Percentiles rank a stretch among this genome's conserved stretches.
Conservation (phyloP, 192 early-diverging fungal genomes). For the Backusella liffmaniae region DNA sequence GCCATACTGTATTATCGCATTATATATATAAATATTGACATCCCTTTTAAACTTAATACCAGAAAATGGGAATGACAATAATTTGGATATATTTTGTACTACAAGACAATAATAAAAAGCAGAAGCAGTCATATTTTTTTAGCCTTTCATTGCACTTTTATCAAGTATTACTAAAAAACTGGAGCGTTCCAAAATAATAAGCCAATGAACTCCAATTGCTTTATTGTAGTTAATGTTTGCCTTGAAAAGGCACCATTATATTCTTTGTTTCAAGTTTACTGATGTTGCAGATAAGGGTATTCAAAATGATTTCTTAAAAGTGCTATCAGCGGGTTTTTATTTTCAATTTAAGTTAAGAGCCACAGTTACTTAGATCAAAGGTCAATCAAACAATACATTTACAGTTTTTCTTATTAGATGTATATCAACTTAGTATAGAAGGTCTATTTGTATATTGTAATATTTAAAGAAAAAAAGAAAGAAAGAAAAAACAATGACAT, state of each 20-base stretch:
- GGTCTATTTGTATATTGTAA: neutral
- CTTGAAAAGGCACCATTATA: neutral
- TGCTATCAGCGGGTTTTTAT: neutral
- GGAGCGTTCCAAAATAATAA: neutral
- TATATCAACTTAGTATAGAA: neutral
- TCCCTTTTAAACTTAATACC: neutral
- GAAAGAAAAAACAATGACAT: neutral
- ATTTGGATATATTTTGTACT: neutral
- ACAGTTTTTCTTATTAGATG: neutral
- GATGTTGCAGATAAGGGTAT: neutral
- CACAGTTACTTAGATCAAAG: neutral
- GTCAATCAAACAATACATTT: neutral
- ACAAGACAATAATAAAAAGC: neutral
- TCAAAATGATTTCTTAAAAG: neutral
- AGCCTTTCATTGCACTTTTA: neutral
- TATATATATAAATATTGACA: neutral
- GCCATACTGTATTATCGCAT: neutral
- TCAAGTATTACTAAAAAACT: neutral
- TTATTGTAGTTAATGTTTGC: neutral
- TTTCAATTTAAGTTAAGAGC: neutral
- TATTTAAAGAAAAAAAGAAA: neutral
- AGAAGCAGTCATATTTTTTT: neutral
- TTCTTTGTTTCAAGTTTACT: neutral
- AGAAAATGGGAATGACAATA: neutral
- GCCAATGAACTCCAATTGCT: neutral